Base-by-base conservation (phyloP, 1,284 basidiomycete genomes). In the Papiliotrema fonsecae region DNA sequence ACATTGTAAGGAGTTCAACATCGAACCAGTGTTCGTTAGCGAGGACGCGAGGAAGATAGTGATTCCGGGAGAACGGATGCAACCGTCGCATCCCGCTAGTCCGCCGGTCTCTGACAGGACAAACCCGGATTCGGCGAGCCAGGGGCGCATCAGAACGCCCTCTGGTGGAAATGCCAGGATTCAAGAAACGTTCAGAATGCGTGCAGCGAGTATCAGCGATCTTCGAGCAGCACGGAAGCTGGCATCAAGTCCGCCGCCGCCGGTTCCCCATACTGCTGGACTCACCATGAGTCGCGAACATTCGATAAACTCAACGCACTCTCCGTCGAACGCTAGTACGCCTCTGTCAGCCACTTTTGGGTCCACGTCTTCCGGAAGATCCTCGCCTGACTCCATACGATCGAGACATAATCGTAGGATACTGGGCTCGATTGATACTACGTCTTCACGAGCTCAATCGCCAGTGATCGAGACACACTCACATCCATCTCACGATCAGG, bases 1-100 rank as follows among this genome's bases (percentile, higher is more conserved):
- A 3, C 78, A 88, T 36, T 87, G 87, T 7, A 80, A 84, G 32
- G 85, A 88, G 52, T 88, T 83, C 65, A 84, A 44, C 77, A 44
- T 24, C 25, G 45, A 21, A 18, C 47, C 30, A 9, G 36, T 40
- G 21, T 45, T 41, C 26, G 26, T 22, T 3, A 30, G 42, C 13
- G 43, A 37, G 10, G 46, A 50, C 16, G 27, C 38, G 26, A 38
- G 31, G 16, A 24, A 34, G 19, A 44, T n/a, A 13, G 45, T 49
- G 36, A 90, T 41, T 22, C 13, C 16, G 13, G 9, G 37, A n/a
- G 22, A 39, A 13, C 37, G 21, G 13, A 22, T 13, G 18, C 14
- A 18, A 16, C 37, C 37, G 37, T 18, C 37, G 9, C 30, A 32
- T 9, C 37, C 22, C 21, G 22, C n/a, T 10, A 13, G 16, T 16